Base-by-base conservation (phyloP, 2,329 filamentous ascomycete species). In the Dactylellina haptotyla region DNA sequence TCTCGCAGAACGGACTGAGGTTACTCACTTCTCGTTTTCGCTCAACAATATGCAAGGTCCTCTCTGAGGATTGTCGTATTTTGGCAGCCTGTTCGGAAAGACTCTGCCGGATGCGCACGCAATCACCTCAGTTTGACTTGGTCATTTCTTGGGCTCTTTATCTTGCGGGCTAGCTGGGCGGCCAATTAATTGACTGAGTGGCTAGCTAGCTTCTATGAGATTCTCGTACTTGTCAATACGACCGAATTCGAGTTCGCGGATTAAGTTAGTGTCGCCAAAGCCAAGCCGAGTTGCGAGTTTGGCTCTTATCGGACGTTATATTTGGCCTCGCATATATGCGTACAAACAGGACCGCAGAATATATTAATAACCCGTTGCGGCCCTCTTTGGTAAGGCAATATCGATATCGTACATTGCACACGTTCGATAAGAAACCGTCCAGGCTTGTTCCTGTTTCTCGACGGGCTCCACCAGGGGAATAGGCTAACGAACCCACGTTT, bases 81-180 rank as follows among this genome's bases (percentile, higher is more conserved):
- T 6, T 26, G 10, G 54, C 54, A 58, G 18, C 54, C 54, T 45
- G 20, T 58, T 58, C 54, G 54, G 54, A 58, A 58, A 58, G 54
- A 58, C 54, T 58, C 37, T 45, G 25, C 37, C 54, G 54, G 25
- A 18, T 53, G 5, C 16, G 32, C 28, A 25, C 46, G 20, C 20
- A 20, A 16, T 4, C 12, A 10, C 28, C 6, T 14, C 14, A 16
- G 48, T 18, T 28, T 3, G 16, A 9, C 16, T 43, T 43, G 8
- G 39, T 14, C 39, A n/a, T 43, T 9, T 43, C 39, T 43, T 34
- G 6, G 6, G 32, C 32, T 6, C 32, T 34, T 6, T 6, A 34
- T n/a, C n/a, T n/a, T n/a, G n/a, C n/a, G n/a, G n/a, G n/a, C n/a
- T n/a, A n/a, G n/a, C n/a, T n/a, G n/a, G n/a, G n/a, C n/a, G n/a